Percentiles rank a stretch among this genome's conserved stretches.
These are phyloP conservation scores for Coniophora puteana DNA, from an alignment of 1,284 basidiomycete genomes.

Conservation along the genomic window DNA sequence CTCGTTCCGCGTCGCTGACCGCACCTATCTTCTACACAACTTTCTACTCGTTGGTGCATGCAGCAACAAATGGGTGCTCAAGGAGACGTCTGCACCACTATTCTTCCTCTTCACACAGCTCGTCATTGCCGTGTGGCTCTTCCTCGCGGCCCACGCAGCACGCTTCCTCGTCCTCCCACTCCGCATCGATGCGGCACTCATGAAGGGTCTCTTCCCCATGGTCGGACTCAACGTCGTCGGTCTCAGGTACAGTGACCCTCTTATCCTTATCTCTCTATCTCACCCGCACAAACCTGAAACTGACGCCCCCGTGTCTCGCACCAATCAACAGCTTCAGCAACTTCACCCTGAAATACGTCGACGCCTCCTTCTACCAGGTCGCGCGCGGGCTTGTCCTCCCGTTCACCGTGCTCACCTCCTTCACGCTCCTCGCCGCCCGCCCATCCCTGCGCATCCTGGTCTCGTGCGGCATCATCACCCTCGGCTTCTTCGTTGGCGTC, in stretches of 20 bases:
- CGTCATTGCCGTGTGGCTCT: conserved; percentile 72
- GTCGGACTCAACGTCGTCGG: conserved; percentile 74
- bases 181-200: conserved; percentile 53
- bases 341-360: conserved; percentile 87
- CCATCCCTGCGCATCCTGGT: conserved; percentile 69
- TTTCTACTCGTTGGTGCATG: conserved; percentile 4
- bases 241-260: conserved; percentile 58
- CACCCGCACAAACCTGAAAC: background rate
- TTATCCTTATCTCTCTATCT: background rate
- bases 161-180: conserved; percentile 62
- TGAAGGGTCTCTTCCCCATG: conserved; percentile 72
- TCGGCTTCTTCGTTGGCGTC: conserved; percentile 84
- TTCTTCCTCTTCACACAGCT: conserved; percentile 87
- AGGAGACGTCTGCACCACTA: conserved; percentile 63
- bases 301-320: conserved; percentile 1
- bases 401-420: conserved; percentile 81
- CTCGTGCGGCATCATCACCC: conserved; percentile 71
- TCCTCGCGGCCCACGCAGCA: conserved; percentile 57
- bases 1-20: conserved; percentile 13
- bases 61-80: conserved; percentile 82
- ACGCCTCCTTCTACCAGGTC: conserved; percentile 89
- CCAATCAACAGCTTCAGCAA: conserved; percentile 80
- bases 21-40: background rate
- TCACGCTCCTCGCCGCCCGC: conserved; percentile 64
- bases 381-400: conserved; percentile 85